phyloP scores from a whole-genome alignment of 129 eudicot species.

The Tanacetum coccineum region DNA sequence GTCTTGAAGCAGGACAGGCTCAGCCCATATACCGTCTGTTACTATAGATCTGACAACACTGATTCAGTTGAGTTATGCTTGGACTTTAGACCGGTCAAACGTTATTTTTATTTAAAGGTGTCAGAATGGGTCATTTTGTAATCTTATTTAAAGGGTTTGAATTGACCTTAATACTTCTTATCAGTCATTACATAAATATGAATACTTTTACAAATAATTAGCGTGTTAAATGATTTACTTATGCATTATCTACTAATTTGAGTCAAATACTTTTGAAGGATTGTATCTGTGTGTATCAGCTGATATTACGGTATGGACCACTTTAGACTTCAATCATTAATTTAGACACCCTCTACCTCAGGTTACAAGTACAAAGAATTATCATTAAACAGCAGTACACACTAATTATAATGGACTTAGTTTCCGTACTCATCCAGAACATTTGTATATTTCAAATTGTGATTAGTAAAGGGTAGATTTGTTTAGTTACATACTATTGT shows the following conservation, averaged over 20 bases:
- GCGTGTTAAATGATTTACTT: not conserved
- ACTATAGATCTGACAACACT: constrained; percentile 43
- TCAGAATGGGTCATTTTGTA: not conserved
- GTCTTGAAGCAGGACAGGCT: constrained; percentile 24
- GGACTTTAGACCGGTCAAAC: not conserved
- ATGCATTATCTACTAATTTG: too few relatives aligned
- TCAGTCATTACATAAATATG: too few relatives aligned
- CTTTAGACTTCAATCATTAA: not conserved
- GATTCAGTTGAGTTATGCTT: constrained; percentile 57
- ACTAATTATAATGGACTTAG: too few relatives aligned
- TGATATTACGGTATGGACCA: not conserved
- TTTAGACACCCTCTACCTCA: too few relatives aligned
- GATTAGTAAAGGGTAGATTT: too few relatives aligned
- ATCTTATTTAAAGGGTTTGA: not conserved
- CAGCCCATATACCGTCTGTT: constrained; percentile 48
- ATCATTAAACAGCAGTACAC: too few relatives aligned
- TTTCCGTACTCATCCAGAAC: too few relatives aligned
- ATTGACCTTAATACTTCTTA: not conserved
- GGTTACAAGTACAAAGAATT: too few relatives aligned
- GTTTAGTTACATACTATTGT: too few relatives aligned
- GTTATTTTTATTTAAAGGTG: not conserved
- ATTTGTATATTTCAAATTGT: too few relatives aligned
- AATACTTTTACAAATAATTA: not conserved
- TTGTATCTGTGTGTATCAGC: not conserved
- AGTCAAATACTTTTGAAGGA: not conserved